Percentiles rank a stretch among this genome's conserved stretches.
These are phyloP conservation scores for Fusarium sp. DNA, from an alignment of 2,329 filamentous ascomycete genomes.

Conservation along the genomic window DNA sequence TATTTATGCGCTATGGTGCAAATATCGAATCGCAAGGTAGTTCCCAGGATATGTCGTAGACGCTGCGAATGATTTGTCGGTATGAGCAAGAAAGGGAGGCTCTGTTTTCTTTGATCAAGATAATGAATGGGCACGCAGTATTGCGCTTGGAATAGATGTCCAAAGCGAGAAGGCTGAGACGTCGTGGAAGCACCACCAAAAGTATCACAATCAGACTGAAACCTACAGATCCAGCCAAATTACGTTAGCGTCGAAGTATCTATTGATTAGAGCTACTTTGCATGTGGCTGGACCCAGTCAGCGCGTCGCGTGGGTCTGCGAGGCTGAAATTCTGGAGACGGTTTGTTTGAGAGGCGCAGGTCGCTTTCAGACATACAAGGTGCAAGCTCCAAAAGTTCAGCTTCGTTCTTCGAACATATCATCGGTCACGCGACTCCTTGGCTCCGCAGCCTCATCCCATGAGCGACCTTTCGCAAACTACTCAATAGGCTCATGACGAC, in stretches of 20 bases:
- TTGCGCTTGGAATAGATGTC: slow-evolving; percentile 15
- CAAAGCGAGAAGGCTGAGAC: slow-evolving; percentile 40
- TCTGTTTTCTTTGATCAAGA: slow-evolving; percentile 7
- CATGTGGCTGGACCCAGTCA: slow-evolving; percentile 29
- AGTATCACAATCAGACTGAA: background rate
- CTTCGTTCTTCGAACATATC: slow-evolving; percentile 10
- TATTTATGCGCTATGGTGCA: background rate
- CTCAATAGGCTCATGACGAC: slow-evolving; percentile 36
- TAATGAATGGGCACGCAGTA: slow-evolving; percentile 3
- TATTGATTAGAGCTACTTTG: slow-evolving; percentile 15
- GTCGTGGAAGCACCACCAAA: background rate
- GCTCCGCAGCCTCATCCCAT: slow-evolving; percentile 15
- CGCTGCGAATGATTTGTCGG: background rate
- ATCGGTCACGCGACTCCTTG: slow-evolving; percentile 21
- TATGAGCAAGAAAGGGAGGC: background rate
- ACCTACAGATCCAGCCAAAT: background rate
- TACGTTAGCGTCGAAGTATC: slow-evolving; percentile 8
- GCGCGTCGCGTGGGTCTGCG: slow-evolving; percentile 44
- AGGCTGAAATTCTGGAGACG: slow-evolving; percentile 51
- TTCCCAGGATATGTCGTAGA: background rate
- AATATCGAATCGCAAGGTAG: background rate
- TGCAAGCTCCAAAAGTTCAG: slow-evolving; percentile 23
- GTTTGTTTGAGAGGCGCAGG: slow-evolving; percentile 33
- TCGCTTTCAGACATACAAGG: slow-evolving; percentile 31
- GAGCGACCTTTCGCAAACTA: slow-evolving; percentile 6